phyloP scores from a whole-genome alignment of 2,329 filamentous ascomycete species.

The Pestalotiopsis sp. region DNA sequence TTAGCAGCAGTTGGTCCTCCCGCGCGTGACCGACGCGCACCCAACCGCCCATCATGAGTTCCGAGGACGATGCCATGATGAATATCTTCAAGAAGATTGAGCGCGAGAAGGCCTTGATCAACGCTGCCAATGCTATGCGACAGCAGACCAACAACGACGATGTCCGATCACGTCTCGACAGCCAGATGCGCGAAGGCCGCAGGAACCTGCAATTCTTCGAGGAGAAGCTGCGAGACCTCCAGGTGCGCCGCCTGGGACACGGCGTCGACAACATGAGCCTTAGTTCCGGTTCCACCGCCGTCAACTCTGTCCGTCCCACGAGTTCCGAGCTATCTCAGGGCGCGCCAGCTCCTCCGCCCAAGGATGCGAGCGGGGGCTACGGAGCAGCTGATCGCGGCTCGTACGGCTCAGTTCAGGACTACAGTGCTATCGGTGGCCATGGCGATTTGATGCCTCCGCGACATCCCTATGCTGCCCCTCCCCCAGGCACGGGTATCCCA shows the following conservation, averaged over 20 bases:
- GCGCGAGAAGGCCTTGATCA: slow-evolving; percentile 93
- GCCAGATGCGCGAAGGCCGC: slow-evolving; percentile 90
- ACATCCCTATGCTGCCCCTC: slow-evolving; percentile 76
- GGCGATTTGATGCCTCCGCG: slow-evolving; percentile 79
- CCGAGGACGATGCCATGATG: slow-evolving; percentile 65
- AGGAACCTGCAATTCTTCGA: slow-evolving; percentile 96
- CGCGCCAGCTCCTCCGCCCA: slow-evolving; percentile 71
- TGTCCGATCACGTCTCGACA: slow-evolving; percentile 88
- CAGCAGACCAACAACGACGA: slow-evolving; percentile 92
- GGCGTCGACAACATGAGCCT: slow-evolving; percentile 70
- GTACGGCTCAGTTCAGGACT: slow-evolving; percentile 58
- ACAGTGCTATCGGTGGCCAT: slow-evolving; percentile 64
- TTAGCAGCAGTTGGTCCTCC: slow-evolving; percentile 20
- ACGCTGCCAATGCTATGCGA: slow-evolving; percentile 91
- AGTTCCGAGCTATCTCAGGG: slow-evolving; percentile 48
- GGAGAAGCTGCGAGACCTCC: slow-evolving; percentile 85
- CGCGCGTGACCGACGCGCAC: slow-evolving; percentile 40
- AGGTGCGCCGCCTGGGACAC: slow-evolving; percentile 75
- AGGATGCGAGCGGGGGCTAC: slow-evolving; percentile 56
- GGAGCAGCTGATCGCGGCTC: slow-evolving; percentile 58
- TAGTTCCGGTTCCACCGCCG: slow-evolving; percentile 46
- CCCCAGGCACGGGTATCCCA: slow-evolving; percentile 67
- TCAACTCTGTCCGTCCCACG: slow-evolving; percentile 41
- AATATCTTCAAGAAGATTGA: slow-evolving; percentile 97
- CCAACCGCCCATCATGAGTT: slow-evolving; percentile 49